phyloP scores from a whole-genome alignment of 169 alveolate genomes.

The Plasmodium chabaudi region DNA sequence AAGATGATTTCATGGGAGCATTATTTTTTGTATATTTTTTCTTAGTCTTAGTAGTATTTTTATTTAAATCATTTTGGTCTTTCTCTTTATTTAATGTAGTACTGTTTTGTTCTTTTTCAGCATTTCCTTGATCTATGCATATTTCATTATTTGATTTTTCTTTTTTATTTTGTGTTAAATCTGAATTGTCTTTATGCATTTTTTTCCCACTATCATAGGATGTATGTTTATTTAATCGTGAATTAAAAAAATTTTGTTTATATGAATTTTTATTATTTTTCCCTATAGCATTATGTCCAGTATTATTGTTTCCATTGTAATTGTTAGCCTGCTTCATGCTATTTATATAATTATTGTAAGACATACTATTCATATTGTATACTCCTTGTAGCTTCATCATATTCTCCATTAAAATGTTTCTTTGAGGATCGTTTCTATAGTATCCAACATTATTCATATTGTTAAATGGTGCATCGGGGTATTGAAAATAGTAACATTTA shows the following conservation, averaged over 20 bases:
- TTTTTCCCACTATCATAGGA: not conserved
- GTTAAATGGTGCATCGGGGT: not conserved
- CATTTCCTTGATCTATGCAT: not conserved
- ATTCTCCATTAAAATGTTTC: constrained; percentile 33
- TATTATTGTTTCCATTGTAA: not conserved
- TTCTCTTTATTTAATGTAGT: not conserved
- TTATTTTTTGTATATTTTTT: not conserved
- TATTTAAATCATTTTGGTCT: constrained; percentile 8
- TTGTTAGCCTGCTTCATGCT: not conserved
- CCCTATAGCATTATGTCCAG: not conserved
- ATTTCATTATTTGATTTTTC: not conserved
- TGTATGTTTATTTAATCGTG: not conserved
- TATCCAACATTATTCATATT: not conserved
- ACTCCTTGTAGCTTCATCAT: constrained; percentile 20
- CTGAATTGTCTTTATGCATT: constrained; percentile 5
- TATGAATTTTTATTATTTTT: not conserved
- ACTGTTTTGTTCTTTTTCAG: not conserved
- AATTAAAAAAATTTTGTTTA: not conserved
- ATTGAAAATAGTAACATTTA: constrained; percentile 29
- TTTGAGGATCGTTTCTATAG: constrained; percentile 10
- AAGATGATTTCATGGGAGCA: too few relatives aligned
- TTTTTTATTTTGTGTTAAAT: constrained; percentile 6
- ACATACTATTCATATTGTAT: constrained; percentile 6
- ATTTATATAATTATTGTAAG: not conserved
- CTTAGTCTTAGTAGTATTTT: not conserved